Evolutionary conservation across 1,284 basidiomycete species (phyloP).

Genomic region (Sporisorium exsertum): DNA sequence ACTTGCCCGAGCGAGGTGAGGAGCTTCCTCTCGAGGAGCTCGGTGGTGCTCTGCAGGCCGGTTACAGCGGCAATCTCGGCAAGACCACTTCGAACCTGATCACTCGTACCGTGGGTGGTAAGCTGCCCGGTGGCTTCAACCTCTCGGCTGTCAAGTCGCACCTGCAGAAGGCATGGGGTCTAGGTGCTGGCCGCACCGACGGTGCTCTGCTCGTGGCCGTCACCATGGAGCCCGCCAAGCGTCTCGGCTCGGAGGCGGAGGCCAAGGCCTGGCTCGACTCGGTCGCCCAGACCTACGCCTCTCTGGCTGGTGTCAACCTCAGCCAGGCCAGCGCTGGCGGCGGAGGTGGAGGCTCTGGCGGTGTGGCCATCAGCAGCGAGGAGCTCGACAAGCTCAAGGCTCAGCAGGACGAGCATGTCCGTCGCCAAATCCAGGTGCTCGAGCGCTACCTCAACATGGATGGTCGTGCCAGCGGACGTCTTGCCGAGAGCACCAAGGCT

Average conservation of each 20-base stretch:
- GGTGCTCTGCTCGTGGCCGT: conserved; percentile 90
- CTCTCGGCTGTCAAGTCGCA: conserved; percentile 85
- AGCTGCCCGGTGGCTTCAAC: conserved; percentile 99
- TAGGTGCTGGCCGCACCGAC: conserved; percentile 88
- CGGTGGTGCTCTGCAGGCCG: conserved; percentile 83
- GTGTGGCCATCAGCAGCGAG: conserved; percentile 89
- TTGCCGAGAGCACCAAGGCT: conserved; percentile 86
- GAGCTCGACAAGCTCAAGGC: conserved; percentile 96
- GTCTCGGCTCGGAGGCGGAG: conserved; percentile 88
- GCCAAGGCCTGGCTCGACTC: conserved; percentile 93
- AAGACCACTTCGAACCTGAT: conserved; percentile 94
- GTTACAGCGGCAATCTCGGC: conserved; percentile 87
- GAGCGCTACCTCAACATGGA: conserved; percentile 96
- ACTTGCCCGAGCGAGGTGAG: conserved; percentile 90
- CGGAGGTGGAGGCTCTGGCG: conserved; percentile 73
- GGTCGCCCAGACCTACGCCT: conserved; percentile 85
- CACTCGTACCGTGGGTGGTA: conserved; percentile 90
- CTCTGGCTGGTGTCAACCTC: conserved; percentile 87
- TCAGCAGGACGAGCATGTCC: conserved; percentile 90
- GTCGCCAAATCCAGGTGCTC: conserved; percentile 92
- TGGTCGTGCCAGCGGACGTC: conserved; percentile 88
- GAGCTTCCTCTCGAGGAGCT: conserved; percentile 91
- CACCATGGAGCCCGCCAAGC: conserved; percentile 92
- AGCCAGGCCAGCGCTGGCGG: conserved; percentile 71
- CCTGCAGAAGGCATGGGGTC: conserved; percentile 75